Conservation (phyloP, 495 filamentous ascomycete species). For the Clavariopsis aquatica region DNA sequence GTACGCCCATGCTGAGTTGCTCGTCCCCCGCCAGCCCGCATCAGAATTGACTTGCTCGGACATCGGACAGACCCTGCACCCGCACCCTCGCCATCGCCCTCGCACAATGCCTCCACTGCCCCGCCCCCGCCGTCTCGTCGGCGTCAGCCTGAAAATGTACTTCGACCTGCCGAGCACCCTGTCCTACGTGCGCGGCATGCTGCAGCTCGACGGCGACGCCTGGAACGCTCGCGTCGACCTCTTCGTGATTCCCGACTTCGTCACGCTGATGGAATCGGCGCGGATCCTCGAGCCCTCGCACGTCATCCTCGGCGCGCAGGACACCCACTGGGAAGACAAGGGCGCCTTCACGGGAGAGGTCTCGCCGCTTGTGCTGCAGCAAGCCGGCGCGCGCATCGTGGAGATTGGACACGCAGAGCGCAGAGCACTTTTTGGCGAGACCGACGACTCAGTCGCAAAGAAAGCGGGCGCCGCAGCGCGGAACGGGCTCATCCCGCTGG, state of each 20-base stretch:
- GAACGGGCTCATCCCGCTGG: conserved; percentile 72
- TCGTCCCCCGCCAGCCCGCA: too few relatives aligned
- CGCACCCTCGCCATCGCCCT: too few relatives aligned
- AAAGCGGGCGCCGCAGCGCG: conserved; percentile 68
- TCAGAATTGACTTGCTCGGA: too few relatives aligned
- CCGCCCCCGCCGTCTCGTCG: conserved; percentile 67
- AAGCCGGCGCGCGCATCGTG: conserved; percentile 68
- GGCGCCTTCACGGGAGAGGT: conserved; percentile 80
- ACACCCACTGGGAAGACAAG: conserved; percentile 64
- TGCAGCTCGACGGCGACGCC: conserved; percentile 47
- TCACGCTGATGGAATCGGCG: conserved; percentile 62
- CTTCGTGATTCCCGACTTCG: conserved; percentile 74
- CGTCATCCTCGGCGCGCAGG: conserved; percentile 71
- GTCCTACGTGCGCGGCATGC: conserved; percentile 61
- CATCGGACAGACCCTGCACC: too few relatives aligned
- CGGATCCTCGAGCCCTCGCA: conserved; percentile 50
- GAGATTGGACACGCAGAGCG: conserved; percentile 83
- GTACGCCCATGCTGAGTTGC: too few relatives aligned
- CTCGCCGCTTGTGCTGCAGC: conserved; percentile 63
- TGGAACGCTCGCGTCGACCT: conserved; percentile 51
- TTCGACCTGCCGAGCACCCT: conserved; percentile 67
- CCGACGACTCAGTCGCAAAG: conserved; percentile 59
- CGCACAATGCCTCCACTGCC: conserved; percentile 47
- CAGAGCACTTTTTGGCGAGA: conserved; percentile 67
- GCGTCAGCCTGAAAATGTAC: conserved; percentile 84